phyloP scores from a whole-genome alignment of 306 rosid species.

The Cyclanthera cordifolia region DNA sequence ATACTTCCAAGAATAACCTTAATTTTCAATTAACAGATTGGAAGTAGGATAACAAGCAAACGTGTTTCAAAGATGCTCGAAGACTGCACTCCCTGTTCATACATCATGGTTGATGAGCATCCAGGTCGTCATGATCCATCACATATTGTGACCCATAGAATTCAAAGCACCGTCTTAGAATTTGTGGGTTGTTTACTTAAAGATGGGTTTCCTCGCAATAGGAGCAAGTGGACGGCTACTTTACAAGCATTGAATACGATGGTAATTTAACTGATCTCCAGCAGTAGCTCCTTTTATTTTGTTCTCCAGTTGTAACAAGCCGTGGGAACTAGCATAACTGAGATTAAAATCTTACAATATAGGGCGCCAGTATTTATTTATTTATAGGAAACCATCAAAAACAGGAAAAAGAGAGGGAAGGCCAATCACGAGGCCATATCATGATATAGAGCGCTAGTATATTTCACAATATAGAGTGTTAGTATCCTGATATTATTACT shows the following conservation, averaged over 20 bases:
- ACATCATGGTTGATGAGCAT: constrained; percentile 75
- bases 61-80: constrained; percentile 68
- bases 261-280: constrained; percentile 41
- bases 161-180: constrained; percentile 49
- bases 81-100: constrained; percentile 58
- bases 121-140: constrained; percentile 87
- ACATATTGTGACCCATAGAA: constrained; percentile 72
- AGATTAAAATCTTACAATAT: background rate
- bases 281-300: constrained; percentile 10
- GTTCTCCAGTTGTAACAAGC: constrained; percentile 9
- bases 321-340: background rate
- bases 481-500: background rate
- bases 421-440: too few species aligned
- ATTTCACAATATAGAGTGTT: background rate
- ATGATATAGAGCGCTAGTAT: background rate
- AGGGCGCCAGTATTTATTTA: background rate
- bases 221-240: constrained; percentile 40
- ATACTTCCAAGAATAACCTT: background rate
- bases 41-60: constrained; percentile 90
- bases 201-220: constrained; percentile 30
- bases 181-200: constrained; percentile 51
- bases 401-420: too few species aligned
- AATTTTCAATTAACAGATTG: constrained; percentile 42
- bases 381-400: too few species aligned
- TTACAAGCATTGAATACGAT: constrained; percentile 45